phyloP scores from a whole-genome alignment of 2,329 filamentous ascomycete species.

The Calonectria hawksworthii region DNA sequence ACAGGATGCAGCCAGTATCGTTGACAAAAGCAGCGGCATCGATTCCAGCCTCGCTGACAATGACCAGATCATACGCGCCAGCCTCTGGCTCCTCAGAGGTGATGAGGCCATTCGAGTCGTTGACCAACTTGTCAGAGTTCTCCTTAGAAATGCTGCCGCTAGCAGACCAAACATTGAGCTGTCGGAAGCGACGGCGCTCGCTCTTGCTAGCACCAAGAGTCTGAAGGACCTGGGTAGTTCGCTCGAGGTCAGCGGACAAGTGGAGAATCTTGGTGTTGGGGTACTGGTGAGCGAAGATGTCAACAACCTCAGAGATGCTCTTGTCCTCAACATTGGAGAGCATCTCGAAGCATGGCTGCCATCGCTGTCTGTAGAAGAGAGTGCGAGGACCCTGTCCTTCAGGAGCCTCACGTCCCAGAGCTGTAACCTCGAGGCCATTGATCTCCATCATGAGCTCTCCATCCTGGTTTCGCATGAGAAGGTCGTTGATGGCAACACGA shows the following conservation, averaged over 20 bases:
- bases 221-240: conserved; percentile 27
- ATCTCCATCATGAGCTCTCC: conserved; percentile 43
- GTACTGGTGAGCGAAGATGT: conserved; percentile 43
- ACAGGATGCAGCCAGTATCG: conserved; percentile 65
- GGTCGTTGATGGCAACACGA: conserved; percentile 42
- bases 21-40: conserved; percentile 34
- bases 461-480: conserved; percentile 36
- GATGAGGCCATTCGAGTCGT: conserved; percentile 25
- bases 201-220: conserved; percentile 33
- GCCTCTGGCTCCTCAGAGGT: conserved; percentile 29
- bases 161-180: conserved; percentile 38
- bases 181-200: conserved; percentile 37
- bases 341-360: conserved; percentile 43
- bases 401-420: conserved; percentile 37
- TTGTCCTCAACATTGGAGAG: conserved; percentile 31
- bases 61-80: conserved; percentile 37
- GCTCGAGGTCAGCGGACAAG: conserved; percentile 33
- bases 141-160: conserved; percentile 24
- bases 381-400: conserved; percentile 37
- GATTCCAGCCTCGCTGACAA: conserved; percentile 37
- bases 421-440: conserved; percentile 39
- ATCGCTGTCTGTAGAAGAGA: conserved; percentile 41
- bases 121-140: conserved; percentile 23
- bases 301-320: conserved; percentile 33
- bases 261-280: conserved; percentile 42